phyloP scores from a whole-genome alignment of 2,329 filamentous ascomycete genomes.

The Sclerotinia sclerotiorum region DNA sequence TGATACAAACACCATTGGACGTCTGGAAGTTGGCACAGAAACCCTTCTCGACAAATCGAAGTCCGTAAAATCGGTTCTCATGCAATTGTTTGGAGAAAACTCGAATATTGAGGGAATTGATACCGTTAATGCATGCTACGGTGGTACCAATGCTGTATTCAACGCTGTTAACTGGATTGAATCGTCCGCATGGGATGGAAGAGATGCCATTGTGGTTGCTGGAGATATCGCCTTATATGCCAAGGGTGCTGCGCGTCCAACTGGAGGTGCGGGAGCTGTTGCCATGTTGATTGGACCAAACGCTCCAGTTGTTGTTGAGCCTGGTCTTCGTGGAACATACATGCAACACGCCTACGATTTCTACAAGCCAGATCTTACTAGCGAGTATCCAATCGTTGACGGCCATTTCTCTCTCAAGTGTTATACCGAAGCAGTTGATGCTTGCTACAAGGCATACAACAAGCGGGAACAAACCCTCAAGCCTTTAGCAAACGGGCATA shows the following conservation, averaged over 20 bases:
- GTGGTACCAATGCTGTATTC: slow-evolving; percentile 80
- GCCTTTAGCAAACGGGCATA: slow-evolving; percentile 51
- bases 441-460: slow-evolving; percentile 78
- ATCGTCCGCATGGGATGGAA: slow-evolving; percentile 82
- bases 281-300: slow-evolving; percentile 78
- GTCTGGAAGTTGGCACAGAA: slow-evolving; percentile 83
- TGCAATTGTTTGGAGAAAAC: slow-evolving; percentile 84
- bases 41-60: slow-evolving; percentile 87
- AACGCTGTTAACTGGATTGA: slow-evolving; percentile 85
- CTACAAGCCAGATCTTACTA: slow-evolving; percentile 85
- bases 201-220: slow-evolving; percentile 75
- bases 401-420: slow-evolving; percentile 80
- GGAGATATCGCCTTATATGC: slow-evolving; percentile 85
- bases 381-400: slow-evolving; percentile 84
- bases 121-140: slow-evolving; percentile 83
- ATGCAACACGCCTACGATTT: slow-evolving; percentile 86
- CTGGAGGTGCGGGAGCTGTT: slow-evolving; percentile 76
- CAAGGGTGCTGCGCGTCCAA: slow-evolving; percentile 78
- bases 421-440: slow-evolving; percentile 78
- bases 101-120: slow-evolving; percentile 82
- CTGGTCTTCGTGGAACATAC: slow-evolving; percentile 76
- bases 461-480: slow-evolving; percentile 66
- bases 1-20: slow-evolving; percentile 74
- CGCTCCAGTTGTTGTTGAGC: slow-evolving; percentile 73
- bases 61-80: slow-evolving; percentile 84